phyloP scores from a whole-genome alignment of 495 filamentous ascomycete genomes.

The Aspergillus bertholletiae region DNA sequence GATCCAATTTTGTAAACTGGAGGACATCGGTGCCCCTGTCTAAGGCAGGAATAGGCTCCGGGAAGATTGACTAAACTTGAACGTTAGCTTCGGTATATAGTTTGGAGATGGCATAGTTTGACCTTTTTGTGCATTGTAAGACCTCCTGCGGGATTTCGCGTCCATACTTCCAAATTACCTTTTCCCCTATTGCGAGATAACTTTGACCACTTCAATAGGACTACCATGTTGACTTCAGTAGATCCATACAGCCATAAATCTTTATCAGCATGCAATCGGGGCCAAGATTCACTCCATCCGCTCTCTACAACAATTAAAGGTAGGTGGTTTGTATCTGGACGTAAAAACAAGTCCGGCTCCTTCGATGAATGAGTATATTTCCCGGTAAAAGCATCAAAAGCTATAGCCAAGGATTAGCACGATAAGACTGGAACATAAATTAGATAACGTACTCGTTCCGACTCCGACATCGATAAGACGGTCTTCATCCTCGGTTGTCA shows the following conservation, averaged over 20 bases:
- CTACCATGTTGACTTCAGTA: background rate
- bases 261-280: background rate
- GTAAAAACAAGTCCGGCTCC: constrained; percentile 2
- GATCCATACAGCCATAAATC: constrained; percentile 1
- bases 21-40: background rate
- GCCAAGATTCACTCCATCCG: constrained; percentile 3
- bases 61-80: background rate
- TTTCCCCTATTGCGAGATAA: background rate
- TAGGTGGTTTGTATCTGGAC: background rate
- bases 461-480: background rate
- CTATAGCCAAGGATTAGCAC: background rate
- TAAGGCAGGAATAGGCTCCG: background rate
- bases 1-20: background rate
- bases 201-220: background rate
- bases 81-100: background rate
- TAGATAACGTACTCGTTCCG: background rate
- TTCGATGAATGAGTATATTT: background rate
- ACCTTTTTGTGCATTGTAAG: background rate
- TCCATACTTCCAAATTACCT: background rate
- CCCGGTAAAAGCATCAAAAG: background rate
- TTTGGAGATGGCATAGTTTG: background rate
- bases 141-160: background rate
- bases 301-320: constrained; percentile 1
- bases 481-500: background rate
- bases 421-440: background rate